A percentile compares a stretch with the other conserved stretches of the same genome.
phyloP scores from a whole-genome alignment of 1,284 basidiomycete genomes.

The Inonotus obliquus region DNA sequence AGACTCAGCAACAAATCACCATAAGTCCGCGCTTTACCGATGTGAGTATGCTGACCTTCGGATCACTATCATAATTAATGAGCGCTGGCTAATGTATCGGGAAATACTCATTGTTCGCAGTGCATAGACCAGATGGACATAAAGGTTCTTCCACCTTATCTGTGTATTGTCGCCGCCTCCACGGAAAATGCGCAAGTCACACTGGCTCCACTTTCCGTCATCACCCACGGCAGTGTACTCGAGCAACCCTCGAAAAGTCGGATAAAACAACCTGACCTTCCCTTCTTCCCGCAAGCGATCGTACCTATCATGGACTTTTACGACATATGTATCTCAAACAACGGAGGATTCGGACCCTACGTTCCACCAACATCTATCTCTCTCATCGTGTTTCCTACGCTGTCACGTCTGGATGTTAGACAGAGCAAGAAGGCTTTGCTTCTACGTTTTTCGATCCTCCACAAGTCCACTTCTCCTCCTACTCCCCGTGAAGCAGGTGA shows the following conservation, averaged over 20 bases:
- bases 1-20: constrained; percentile 15
- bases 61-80: neutral
- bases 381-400: constrained; percentile 15
- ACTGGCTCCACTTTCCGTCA: constrained; percentile 10
- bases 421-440: constrained; percentile 18
- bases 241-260: constrained; percentile 8
- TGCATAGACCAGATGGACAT: constrained; percentile 15
- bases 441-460: constrained; percentile 8
- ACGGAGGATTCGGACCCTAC: constrained; percentile 12
- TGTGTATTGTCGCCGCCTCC: constrained; percentile 14
- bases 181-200: constrained; percentile 9
- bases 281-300: constrained; percentile 1
- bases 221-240: constrained; percentile 7
- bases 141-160: constrained; percentile 12
- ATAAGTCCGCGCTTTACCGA: constrained; percentile 8
- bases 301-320: constrained; percentile 18
- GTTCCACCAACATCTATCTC: constrained; percentile 16
- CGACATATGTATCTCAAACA: constrained; percentile 17
- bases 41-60: neutral
- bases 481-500: neutral
- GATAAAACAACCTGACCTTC: constrained; percentile 9
- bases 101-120: neutral
- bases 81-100: neutral
- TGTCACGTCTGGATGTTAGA: constrained; percentile 15
- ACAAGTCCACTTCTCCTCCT: neutral